Base-by-base conservation (phyloP, 257 asterid genomes). In the Rubia yunnanensis region DNA sequence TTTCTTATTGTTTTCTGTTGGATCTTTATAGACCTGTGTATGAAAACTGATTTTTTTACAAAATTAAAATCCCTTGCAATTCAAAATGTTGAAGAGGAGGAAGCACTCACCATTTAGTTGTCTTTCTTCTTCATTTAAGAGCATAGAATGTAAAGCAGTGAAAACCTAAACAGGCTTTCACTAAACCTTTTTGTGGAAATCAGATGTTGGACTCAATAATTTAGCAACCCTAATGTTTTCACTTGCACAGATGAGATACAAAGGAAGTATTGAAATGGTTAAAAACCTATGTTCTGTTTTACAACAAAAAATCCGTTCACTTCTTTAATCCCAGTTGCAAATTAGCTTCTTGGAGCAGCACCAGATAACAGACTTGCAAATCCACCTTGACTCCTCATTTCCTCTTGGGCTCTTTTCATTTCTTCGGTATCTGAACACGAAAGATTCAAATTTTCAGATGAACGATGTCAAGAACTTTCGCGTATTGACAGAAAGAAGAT, bases 321-420 rank as follows among this genome's bases (percentile, higher is more conserved):
- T 55, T 55, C 24, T 55, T 34, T 1, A 59, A 49, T 46, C 27
- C 10, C 23, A 64, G 56, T 63, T 60, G 60, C 77, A 76, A 83
- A 66, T 80, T 83, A 44, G 28, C 85, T 72, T 79, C 96, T 83
- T 82, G 85, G 98, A 39, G 84, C 96, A 39, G 83, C 96, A 63
- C 96, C 98, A 1, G 83, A 65, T 63, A 92, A 61, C 65, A 92
- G 70, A 86, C 79, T 87, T 26, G 96, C 81, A 69, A 89, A 80
- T 48, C 96, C 92, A 20, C 98, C 98, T 76, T 92, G 96, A 83
- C 38, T 77, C 81, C 97, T 91, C 99, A 92, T 92, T 80, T 92
- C 99, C 80, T 89, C 99, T 75, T 92, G 97, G 49, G 97, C 97
- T 57, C 89, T 84, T 76, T 77, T 87, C 78, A 92, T 72, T 83